These are phyloP conservation scores for Hypoxylon sp. DNA, from an alignment of 2,329 filamentous ascomycete species.

Conservation along the genomic window DNA sequence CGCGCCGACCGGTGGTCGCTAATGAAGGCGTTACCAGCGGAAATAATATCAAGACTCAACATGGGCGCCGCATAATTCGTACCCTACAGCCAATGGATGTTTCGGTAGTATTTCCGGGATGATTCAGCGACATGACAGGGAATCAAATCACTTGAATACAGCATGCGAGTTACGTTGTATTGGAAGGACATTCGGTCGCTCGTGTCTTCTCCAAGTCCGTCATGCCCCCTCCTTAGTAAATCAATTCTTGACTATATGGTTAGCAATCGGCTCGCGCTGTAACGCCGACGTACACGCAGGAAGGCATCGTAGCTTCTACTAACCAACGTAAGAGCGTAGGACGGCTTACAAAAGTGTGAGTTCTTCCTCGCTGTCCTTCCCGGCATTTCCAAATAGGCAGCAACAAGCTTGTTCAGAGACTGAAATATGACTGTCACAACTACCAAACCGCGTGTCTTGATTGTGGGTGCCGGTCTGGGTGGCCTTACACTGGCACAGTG, in stretches of 20 bases:
- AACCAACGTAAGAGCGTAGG: background rate
- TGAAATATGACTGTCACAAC: constrained; percentile 18
- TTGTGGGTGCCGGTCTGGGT: constrained; percentile 41
- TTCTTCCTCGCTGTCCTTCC: background rate
- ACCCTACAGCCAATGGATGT: background rate
- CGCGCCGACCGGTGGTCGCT: no score
- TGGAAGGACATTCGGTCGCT: constrained; percentile 1
- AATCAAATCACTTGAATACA: background rate
- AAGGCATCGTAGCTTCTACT: background rate
- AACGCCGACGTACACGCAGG: background rate
- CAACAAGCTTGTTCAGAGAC: background rate
- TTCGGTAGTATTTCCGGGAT: background rate
- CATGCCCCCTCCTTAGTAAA: constrained; percentile 9
- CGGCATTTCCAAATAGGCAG: background rate
- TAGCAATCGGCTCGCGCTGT: constrained; percentile 12
- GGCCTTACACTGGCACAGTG: constrained; percentile 42
- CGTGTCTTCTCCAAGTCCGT: constrained; percentile 5
- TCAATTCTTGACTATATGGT: background rate
- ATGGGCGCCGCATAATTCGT: background rate
- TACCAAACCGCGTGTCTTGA: constrained; percentile 35
- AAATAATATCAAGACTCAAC: background rate
- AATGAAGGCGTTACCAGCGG: background rate
- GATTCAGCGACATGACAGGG: background rate
- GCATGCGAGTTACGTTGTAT: background rate
- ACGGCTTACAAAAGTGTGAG: background rate